These are phyloP conservation scores for Asterophora lycoperdoides DNA, from an alignment of 768 basidiomycete species.

Conservation along the genomic window DNA sequence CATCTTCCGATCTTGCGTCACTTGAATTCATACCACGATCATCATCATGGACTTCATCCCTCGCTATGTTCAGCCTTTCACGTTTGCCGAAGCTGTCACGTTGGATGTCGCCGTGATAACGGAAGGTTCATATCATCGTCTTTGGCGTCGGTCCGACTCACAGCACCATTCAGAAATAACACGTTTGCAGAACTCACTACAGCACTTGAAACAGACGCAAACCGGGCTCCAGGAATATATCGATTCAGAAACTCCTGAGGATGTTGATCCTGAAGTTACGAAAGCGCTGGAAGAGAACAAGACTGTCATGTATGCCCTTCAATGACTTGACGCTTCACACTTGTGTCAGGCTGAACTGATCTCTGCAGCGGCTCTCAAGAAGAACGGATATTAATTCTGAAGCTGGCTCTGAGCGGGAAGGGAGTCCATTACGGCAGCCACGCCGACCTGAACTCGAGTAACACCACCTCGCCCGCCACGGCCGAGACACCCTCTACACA, in stretches of 20 bases:
- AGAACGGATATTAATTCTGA: conserved; percentile 68
- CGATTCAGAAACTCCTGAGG: conserved; percentile 27
- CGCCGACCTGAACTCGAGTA: conserved; percentile 31
- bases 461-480: not conserved
- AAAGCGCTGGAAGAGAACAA: conserved; percentile 70
- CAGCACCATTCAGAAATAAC: conserved; percentile 56
- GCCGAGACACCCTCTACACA: not conserved
- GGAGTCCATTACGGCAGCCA: conserved; percentile 48
- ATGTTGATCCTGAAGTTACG: conserved; percentile 52
- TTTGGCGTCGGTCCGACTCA: conserved; percentile 1
- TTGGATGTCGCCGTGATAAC: conserved; percentile 66
- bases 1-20: not conserved
- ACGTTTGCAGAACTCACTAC: conserved; percentile 68
- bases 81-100: conserved; percentile 55
- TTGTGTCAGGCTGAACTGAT: conserved; percentile 1
- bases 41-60: conserved; percentile 63
- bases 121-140: conserved; percentile 48
- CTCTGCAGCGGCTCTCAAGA: conserved; percentile 65
- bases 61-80: conserved; percentile 72
- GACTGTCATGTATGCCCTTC: conserved; percentile 54
- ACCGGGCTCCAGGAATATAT: conserved; percentile 46
- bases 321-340: not conserved
- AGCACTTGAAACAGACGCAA: conserved; percentile 62
- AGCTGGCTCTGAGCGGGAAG: conserved; percentile 59
- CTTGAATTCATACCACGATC: not conserved